These are phyloP conservation scores for Cyclotella kingstonii DNA, from an alignment of 108 stramenopile species.

Conservation along the genomic window DNA sequence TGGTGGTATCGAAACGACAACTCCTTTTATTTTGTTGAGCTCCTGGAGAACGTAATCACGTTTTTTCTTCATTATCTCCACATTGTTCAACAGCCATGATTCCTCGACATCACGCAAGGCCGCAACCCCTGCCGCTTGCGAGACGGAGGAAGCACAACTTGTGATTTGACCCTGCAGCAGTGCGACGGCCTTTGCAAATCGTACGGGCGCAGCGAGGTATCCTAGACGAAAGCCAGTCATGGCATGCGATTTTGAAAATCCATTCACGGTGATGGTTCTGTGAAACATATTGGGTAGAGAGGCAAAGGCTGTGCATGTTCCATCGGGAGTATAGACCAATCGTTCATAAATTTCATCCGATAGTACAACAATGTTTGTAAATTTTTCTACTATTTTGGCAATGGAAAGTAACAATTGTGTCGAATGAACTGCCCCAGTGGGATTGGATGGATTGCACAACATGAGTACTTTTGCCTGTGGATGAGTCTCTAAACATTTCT, in stretches of 20 bases:
- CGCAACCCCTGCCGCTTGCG: slow-evolving; percentile 92
- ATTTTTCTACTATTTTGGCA: slow-evolving; percentile 67
- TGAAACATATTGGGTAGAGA: slow-evolving; percentile 74
- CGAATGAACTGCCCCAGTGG: slow-evolving; percentile 87
- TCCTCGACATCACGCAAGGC: slow-evolving; percentile 77
- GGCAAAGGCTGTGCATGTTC: slow-evolving; percentile 82
- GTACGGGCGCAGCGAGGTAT: slow-evolving; percentile 79
- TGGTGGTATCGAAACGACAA: slow-evolving; percentile 66
- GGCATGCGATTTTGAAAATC: slow-evolving; percentile 94
- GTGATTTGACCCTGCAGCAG: slow-evolving; percentile 92
- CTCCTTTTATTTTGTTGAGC: slow-evolving; percentile 66
- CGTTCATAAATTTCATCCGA: slow-evolving; percentile 98
- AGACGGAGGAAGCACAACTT: slow-evolving; percentile 90
- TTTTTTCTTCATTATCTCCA: slow-evolving; percentile 71
- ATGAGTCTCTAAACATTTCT: slow-evolving; percentile 54
- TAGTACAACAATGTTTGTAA: slow-evolving; percentile 74
- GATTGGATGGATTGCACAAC: slow-evolving; percentile 97
- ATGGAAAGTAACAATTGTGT: slow-evolving; percentile 58
- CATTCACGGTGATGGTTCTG: slow-evolving; percentile 92
- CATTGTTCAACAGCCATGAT: slow-evolving; percentile 64
- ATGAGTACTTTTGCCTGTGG: slow-evolving; percentile 84
- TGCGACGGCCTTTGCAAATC: slow-evolving; percentile 70
- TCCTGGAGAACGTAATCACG: slow-evolving; percentile 83
- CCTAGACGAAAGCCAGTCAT: slow-evolving; percentile 97
- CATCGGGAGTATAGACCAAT: slow-evolving; percentile 75